Evolutionary conservation across 2,329 filamentous ascomycete species (phyloP), one percentile per base, ranked within the genome.

Genomic region (Colletotrichum falcatum): DNA sequence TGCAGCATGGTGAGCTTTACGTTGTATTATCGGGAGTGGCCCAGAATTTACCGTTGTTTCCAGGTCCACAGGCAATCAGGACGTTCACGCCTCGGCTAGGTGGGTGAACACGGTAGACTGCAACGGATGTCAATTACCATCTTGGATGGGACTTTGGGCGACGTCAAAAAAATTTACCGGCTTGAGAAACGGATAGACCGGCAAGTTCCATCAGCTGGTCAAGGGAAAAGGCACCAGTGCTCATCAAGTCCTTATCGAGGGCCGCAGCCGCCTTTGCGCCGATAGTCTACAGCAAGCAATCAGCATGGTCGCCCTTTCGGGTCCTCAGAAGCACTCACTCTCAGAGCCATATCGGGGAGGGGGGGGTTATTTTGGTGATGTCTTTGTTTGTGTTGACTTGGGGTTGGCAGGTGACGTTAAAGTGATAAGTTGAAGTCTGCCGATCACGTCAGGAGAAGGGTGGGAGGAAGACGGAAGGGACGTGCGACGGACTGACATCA

Each of bases 201-300:
- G 96, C 96, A 9, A 99, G 84, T 79, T 98, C 96, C 96, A 99
- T 98, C 59, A 99, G 85, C 81, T 99, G 96, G 78, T 98, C 96
- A 65, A 99, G 88, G 14, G 94, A 97, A 82, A 97, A 99, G 11
- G 93, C 94, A 0, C 91, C 89, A 14, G 89, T 88, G 78, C 90
- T 93, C 95, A 99, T 98, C 72, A 99, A 90, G 79, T 99, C 95
- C 80, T 93, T 91, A 79, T 99, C 96, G 23, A 99, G 88, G 58
- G 94, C 92, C 0, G 93, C 92, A 0, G 96, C 96, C 73, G 94
- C 93, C 82, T 96, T 94, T 51, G 95, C 91, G 12, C 91, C 92
- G 33, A 99, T 88, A 33, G 94, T 97, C 94, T 97, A 65, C 8
- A 18, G 26, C 7, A n/a, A 20, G 1, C n/a, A 11, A 39, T 70